Conservation (phyloP, 345 rosid species). For the Acer negundo region DNA sequence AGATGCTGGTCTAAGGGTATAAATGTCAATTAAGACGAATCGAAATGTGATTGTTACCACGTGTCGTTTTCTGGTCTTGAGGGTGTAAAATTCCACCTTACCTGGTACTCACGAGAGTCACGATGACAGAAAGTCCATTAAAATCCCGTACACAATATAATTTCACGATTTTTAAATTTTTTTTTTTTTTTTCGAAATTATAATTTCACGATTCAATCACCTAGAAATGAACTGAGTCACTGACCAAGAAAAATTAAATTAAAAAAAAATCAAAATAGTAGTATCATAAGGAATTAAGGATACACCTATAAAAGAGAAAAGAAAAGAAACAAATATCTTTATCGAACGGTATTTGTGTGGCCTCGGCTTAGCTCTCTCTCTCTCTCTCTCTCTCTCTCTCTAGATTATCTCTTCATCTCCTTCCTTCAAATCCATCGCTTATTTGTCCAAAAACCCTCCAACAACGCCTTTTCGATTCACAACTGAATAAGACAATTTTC, state of each 20-base stretch:
- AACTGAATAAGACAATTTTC: constrained; percentile 19
- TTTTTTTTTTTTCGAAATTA: no score
- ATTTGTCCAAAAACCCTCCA: constrained; percentile 38
- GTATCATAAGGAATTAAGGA: no score
- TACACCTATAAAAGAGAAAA: neutral
- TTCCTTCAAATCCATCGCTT: constrained; percentile 34
- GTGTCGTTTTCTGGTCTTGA: neutral
- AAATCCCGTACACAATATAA: no score
- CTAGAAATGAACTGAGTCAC: constrained; percentile 15
- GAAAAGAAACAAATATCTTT: constrained; percentile 31
- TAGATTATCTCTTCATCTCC: constrained; percentile 60
- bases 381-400: constrained; percentile 55
- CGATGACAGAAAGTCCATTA: neutral
- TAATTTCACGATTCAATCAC: neutral
- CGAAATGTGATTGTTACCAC: neutral
- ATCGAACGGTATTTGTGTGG: constrained; percentile 61
- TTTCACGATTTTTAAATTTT: no score
- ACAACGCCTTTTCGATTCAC: constrained; percentile 18
- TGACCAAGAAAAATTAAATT: neutral
- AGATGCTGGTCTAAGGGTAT: neutral
- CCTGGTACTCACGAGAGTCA: neutral
- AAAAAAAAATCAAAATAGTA: neutral
- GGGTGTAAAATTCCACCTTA: neutral
- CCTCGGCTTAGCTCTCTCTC: constrained; percentile 36
- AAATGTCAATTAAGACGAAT: neutral